Percentiles rank a stretch among this genome's conserved stretches.
Evolutionary conservation across 805 yeast genomes (phyloP).

Genomic region (Wickerhamomyces kurtzmanii): DNA sequence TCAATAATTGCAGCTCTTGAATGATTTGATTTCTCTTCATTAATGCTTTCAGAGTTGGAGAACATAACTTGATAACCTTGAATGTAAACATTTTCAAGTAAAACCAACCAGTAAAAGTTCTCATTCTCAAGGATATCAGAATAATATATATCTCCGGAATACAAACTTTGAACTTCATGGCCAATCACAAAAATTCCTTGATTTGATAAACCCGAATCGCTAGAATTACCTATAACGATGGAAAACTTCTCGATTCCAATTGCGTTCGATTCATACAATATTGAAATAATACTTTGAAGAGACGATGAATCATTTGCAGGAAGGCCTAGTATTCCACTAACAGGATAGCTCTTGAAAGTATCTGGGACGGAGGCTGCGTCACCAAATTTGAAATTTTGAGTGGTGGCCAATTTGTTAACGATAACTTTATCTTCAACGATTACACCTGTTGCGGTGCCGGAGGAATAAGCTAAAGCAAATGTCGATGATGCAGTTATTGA

Average conservation of each 20-base stretch:
- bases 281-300: slow-evolving; percentile 30
- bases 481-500: slow-evolving; percentile 14
- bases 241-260: slow-evolving; percentile 31
- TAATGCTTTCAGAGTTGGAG: slow-evolving; percentile 8
- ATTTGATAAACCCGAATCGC: slow-evolving; percentile 14
- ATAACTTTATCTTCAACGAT: slow-evolving; percentile 26
- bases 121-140: slow-evolving; percentile 23
- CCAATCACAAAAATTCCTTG: slow-evolving; percentile 37
- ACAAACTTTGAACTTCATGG: slow-evolving; percentile 24
- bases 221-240: slow-evolving; percentile 28
- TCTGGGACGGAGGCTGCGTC: slow-evolving; percentile 42
- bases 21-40: slow-evolving; percentile 6
- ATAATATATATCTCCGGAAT: slow-evolving; percentile 30
- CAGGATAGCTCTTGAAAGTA: slow-evolving; percentile 38
- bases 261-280: slow-evolving; percentile 21
- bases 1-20: slow-evolving; percentile 43
- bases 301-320: slow-evolving; percentile 32
- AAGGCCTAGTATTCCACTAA: slow-evolving; percentile 54
- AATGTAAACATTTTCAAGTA: slow-evolving; percentile 26
- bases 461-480: slow-evolving; percentile 42
- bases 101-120: slow-evolving; percentile 42
- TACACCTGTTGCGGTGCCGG: slow-evolving; percentile 43
- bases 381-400: slow-evolving; percentile 39
- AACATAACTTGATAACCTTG: slow-evolving; percentile 24
- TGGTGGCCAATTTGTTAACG: slow-evolving; percentile 20